Evolutionary conservation across 192 early-diverging fungal species (phyloP).

Genomic region (Linnemannia hyalina): DNA sequence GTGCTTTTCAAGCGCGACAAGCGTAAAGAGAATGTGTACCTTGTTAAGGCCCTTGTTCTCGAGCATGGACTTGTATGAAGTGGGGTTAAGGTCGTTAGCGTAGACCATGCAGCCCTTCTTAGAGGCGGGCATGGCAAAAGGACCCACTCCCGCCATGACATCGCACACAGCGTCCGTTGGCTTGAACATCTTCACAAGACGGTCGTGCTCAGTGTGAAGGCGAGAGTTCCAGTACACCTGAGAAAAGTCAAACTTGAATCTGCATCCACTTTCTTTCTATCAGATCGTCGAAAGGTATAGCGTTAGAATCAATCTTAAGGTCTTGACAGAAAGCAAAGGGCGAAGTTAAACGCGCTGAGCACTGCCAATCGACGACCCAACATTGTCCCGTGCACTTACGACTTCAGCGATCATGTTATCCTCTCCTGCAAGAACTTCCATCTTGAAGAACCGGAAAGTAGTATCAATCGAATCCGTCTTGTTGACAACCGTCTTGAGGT

Average conservation of each 20-base stretch:
- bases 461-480: slow-evolving; percentile 96
- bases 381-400: slow-evolving; percentile 57
- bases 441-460: slow-evolving; percentile 95
- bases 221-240: slow-evolving; percentile 99
- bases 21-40: slow-evolving; percentile 54
- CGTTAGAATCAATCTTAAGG: not conserved
- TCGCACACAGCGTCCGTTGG: slow-evolving; percentile 86
- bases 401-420: slow-evolving; percentile 88
- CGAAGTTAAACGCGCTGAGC: not conserved
- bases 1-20: not conserved
- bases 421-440: slow-evolving; percentile 96
- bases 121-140: slow-evolving; percentile 95
- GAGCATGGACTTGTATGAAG: slow-evolving; percentile 81
- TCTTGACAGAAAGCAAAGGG: not conserved
- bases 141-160: slow-evolving; percentile 98
- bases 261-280: slow-evolving; percentile 91
- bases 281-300: not conserved
- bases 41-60: slow-evolving; percentile 92
- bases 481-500: slow-evolving; percentile 94
- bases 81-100: slow-evolving; percentile 98
- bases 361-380: not conserved
- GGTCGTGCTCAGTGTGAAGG: slow-evolving; percentile 93
- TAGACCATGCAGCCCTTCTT: slow-evolving; percentile 88
- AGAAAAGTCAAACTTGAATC: slow-evolving; percentile 94
- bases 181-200: slow-evolving; percentile 85